Conservation (phyloP, 139 green algal species). For the Monoraphidium neglectum region DNA sequence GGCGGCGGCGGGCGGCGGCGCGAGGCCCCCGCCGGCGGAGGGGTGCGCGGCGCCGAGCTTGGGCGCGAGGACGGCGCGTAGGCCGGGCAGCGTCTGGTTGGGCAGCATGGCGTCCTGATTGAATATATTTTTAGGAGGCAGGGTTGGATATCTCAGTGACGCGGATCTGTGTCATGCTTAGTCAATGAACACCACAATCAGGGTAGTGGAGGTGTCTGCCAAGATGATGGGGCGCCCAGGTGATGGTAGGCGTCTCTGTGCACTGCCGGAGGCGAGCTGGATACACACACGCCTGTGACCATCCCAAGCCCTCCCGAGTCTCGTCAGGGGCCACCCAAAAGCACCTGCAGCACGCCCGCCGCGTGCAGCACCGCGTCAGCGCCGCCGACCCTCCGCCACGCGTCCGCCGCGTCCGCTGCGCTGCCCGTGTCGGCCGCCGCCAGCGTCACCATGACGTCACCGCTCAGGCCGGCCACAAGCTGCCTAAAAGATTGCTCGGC, state of each 20-base stretch:
- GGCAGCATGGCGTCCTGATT: conserved; percentile 35
- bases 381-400: neutral
- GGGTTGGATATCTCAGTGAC: neutral
- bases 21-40: too few relatives aligned
- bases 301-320: too few relatives aligned
- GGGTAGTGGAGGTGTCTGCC: too few relatives aligned
- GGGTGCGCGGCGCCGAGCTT: conserved; percentile 47
- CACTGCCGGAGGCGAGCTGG: too few relatives aligned
- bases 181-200: too few relatives aligned
- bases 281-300: too few relatives aligned
- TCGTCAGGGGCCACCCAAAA: too few relatives aligned
- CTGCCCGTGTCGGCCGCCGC: conserved; percentile 21
- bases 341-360: conserved; percentile 42
- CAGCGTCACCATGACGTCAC: neutral
- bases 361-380: conserved; percentile 52
- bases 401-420: neutral
- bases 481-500: neutral
- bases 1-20: neutral
- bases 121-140: neutral
- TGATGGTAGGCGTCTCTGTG: too few relatives aligned
- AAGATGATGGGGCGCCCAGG: too few relatives aligned
- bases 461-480: too few relatives aligned
- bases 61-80: conserved; percentile 35
- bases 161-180: neutral
- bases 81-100: conserved; percentile 36